Evolutionary conservation across 306 rosid genomes (phyloP).

Genomic region (Vigna nakashimae): DNA sequence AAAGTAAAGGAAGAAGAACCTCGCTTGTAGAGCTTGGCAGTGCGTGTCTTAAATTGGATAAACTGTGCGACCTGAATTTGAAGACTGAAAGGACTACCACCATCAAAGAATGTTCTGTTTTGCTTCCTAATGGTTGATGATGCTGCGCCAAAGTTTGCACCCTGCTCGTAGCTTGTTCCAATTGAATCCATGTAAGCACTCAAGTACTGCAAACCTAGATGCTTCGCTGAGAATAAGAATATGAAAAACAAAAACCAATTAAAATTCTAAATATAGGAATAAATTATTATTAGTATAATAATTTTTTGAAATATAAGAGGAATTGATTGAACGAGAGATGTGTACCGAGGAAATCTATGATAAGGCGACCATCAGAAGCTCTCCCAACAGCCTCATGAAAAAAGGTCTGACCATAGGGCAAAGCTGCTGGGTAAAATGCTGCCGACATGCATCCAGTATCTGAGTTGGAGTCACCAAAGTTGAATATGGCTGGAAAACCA

Average conservation of each 20-base stretch:
- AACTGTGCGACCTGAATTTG: conserved; percentile 72
- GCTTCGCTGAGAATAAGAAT: conserved; percentile 49
- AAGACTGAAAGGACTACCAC: conserved; percentile 70
- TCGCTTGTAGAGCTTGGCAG: conserved; percentile 51
- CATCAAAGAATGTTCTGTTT: conserved; percentile 62
- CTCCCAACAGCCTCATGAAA: conserved; percentile 68
- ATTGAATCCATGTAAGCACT: conserved; percentile 75
- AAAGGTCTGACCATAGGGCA: conserved; percentile 69
- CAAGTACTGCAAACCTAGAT: conserved; percentile 61
- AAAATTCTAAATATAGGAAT: too few relatives aligned
- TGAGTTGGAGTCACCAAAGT: conserved; percentile 81
- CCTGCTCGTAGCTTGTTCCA: conserved; percentile 71
- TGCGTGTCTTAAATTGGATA: conserved; percentile 65
- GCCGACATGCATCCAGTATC: conserved; percentile 76
- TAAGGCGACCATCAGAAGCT: conserved; percentile 75
- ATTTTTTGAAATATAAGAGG: too few relatives aligned
- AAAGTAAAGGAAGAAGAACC: conserved; percentile 42
- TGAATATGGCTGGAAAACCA: conserved; percentile 67
- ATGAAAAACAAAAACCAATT: too few relatives aligned
- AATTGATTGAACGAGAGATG: neutral
- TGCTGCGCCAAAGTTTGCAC: conserved; percentile 90
- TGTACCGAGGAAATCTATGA: conserved; percentile 72
- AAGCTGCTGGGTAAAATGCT: conserved; percentile 57
- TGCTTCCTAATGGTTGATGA: conserved; percentile 68
- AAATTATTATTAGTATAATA: too few relatives aligned